Evolutionary conservation across 768 basidiomycete species (phyloP), one percentile per base, ranked within the genome.

Genomic region (Agrocybe chaxingu): DNA sequence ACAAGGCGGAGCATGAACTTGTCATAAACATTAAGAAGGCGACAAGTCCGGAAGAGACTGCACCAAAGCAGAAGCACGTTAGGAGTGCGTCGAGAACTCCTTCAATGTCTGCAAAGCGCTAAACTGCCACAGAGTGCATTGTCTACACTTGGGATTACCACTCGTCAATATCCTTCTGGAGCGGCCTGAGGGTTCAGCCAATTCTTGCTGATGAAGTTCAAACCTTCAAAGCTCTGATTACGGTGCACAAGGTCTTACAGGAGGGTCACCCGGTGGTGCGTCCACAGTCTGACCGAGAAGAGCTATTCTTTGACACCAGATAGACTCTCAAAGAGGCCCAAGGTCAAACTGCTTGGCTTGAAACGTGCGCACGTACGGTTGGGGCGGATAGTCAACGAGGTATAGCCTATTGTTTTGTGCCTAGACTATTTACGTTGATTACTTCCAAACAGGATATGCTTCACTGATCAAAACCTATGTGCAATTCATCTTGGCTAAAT

Each of bases 131-230:
- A 98, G 96, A 98, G 75, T 92, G 90, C 62, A 98, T 99, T 66
- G 92, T 98, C 19, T 99, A 94, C 69, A 98, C 97, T 6, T 98
- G 95, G 95, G 97, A 99, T 68, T 98, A 98, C 63, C 95, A 98
- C 62, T 90, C 94, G 13, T 98, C 95, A 33, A 85, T 92, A 59
- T 95, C 95, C 5, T 98, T 98, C 66, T 99, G 97, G 97, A 93
- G 92, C 59, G 93, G 92, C 29, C 78, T 99, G 6, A 81, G 97
- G 30, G 97, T 98, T 2, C 96, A 98, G 56, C 97, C 97, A 37
- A 97, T 99, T 60, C 73, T 99, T 24, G 84, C 94, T 3, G 97
- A 99, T 68, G 97, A 99, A 73, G 84, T 98, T 0, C 94, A 97
- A 70, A 96, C 97, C 0, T 99, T 98, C 80, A 99, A 99, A 69